Evolutionary conservation across 176 grass and related monocot genomes (phyloP), one percentile per base, ranked within the genome.

Genomic region (Rhynchospora tenuis): DNA sequence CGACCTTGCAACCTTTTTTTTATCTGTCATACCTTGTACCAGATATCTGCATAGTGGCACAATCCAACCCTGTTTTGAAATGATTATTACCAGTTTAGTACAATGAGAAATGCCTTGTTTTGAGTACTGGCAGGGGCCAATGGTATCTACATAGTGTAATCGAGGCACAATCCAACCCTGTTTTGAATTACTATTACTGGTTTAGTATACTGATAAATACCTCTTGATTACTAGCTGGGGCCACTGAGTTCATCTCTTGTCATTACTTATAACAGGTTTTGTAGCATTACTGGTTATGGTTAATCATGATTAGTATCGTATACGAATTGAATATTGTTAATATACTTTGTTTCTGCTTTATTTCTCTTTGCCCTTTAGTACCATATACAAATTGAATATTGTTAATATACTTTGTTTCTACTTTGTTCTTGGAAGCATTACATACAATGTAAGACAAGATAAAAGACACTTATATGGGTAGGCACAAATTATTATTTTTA

Each of bases 1-100:
- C 48, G 54, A 65, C 54, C 13, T 79, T n/a, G n/a, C n/a, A n/a
- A n/a, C n/a, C n/a, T n/a, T n/a, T 60, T 77, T 54, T 23, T 77
- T 56, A 56, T 77, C 50, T 31, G n/a, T 77, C 73, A 29, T 11
- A 20, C 3, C 6, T 26, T 31, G 26, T 55, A 19, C 48, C 50
- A 13, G 48, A 22, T 29, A 76, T 76, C 13, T 16, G 56, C 24
- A 31, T 29, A 7, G 15, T 50, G 12, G 50, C 11, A 51, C 48
- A 51, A 51, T 51, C 48, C 48, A 51, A 9, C 48, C 48, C 48
- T 51, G 48, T 51, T 51, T 51, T 1, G 48, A 51, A 51, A 10
- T 51, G 48, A 51, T 7, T 51, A 12, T 8, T 50, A 50, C 47
- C 6, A 50, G 47, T 15, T 73, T 24, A 50, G 47, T 28, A 8